phyloP scores from a whole-genome alignment of 176 grass and related monocot genomes.

The Alopecurus myosuroides region DNA sequence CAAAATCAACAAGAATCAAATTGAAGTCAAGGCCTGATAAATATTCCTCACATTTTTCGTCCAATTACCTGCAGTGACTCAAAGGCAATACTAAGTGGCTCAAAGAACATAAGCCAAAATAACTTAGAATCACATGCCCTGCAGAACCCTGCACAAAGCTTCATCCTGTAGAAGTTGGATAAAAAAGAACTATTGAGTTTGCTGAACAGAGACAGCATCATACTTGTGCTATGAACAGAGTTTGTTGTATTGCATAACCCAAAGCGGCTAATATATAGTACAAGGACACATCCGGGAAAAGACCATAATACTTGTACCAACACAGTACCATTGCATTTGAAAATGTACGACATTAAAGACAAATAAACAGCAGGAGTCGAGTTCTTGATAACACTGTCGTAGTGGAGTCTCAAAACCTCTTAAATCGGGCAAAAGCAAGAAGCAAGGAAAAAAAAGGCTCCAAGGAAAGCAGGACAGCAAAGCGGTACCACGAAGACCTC shows the following conservation, averaged over 20 bases:
- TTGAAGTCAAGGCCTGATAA: not conserved
- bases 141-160: conserved; percentile 69
- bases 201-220: conserved; percentile 27
- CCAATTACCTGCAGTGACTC: conserved; percentile 92
- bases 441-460: not conserved
- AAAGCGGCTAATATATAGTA: not conserved
- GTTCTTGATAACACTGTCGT: not conserved
- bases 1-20: not conserved
- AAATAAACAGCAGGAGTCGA: not conserved
- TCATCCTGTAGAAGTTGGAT: conserved; percentile 65
- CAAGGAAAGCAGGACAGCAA: not conserved
- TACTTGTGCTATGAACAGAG: not conserved
- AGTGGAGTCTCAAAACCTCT: not conserved
- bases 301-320: not conserved
- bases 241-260: not conserved
- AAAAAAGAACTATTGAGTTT: conserved; percentile 10
- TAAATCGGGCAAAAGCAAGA: not conserved
- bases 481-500: not conserved
- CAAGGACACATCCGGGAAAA: not conserved
- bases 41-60: conserved; percentile 2
- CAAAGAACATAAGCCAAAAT: conserved; percentile 93
- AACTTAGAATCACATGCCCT: conserved; percentile 70
- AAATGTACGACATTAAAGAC: not conserved
- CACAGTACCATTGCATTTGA: not conserved
- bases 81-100: conserved; percentile 86